Evolutionary conservation across 2,329 filamentous ascomycete species (phyloP).

Genomic region (Ceratocystiopsis brevicomis): DNA sequence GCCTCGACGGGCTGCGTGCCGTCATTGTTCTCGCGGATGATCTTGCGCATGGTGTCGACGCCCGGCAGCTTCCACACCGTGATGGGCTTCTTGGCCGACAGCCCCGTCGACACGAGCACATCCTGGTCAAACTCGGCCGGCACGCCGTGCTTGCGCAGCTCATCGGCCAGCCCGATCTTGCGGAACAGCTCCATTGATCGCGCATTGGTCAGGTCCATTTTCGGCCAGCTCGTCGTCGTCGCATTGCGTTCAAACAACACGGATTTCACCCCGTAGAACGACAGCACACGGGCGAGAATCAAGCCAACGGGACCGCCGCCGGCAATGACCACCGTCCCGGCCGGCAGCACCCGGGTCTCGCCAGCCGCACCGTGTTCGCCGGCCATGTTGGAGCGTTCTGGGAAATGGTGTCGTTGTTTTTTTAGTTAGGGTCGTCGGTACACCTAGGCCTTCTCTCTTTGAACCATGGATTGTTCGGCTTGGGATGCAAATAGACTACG

Average conservation of each 20-base stretch:
- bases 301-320: constrained; percentile 4
- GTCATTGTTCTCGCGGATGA: constrained; percentile 14
- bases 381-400: background rate
- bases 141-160: constrained; percentile 9
- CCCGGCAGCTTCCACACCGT: constrained; percentile 7
- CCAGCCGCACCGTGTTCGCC: background rate
- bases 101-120: constrained; percentile 8
- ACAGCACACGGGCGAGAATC: constrained; percentile 1
- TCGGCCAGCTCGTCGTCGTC: constrained; percentile 14
- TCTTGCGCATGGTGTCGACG: constrained; percentile 7
- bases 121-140: constrained; percentile 6
- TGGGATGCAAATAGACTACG: background rate
- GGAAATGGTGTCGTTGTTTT: no score
- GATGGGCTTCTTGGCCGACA: constrained; percentile 6
- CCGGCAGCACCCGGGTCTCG: background rate
- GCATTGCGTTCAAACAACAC: constrained; percentile 4
- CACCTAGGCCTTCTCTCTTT: background rate
- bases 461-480: background rate
- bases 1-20: constrained; percentile 15
- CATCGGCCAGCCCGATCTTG: constrained; percentile 13
- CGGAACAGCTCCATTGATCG: constrained; percentile 16
- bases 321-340: constrained; percentile 2
- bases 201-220: constrained; percentile 17
- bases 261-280: background rate
- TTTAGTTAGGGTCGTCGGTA: no score